Evolutionary conservation across 495 filamentous ascomycete species (phyloP).

Genomic region (Staphylotrichum tortipilum): DNA sequence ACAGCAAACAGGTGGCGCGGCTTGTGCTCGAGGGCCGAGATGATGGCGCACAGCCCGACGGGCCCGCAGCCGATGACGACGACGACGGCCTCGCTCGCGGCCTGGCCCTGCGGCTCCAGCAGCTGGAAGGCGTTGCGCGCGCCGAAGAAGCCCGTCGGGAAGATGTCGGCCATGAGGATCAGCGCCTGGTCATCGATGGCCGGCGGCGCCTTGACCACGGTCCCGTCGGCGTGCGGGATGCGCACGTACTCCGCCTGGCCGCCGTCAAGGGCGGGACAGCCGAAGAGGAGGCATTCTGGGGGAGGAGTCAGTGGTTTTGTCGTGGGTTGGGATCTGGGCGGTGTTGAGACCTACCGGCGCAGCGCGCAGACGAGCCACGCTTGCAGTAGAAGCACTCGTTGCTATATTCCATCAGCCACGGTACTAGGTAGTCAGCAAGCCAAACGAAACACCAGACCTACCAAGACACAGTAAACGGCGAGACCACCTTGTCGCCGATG

Average conservation of each 20-base stretch:
- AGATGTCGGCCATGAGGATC: conserved; percentile 86
- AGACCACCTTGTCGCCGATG: conserved; percentile 70
- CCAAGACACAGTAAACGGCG: conserved; percentile 84
- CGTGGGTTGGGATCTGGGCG: no score
- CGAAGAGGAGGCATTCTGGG: conserved; percentile 68
- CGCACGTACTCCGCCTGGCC: conserved; percentile 88
- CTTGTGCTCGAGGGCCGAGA: conserved; percentile 71
- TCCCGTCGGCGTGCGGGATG: conserved; percentile 76
- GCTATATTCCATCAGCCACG: no score
- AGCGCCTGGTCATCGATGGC: conserved; percentile 68
- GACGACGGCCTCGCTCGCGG: conserved; percentile 61
- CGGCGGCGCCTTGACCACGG: conserved; percentile 65
- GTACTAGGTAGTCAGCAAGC: no score
- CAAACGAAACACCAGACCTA: no score
- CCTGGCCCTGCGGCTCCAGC: conserved; percentile 41
- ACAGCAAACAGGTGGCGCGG: conserved; percentile 79
- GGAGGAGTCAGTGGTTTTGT: no score
- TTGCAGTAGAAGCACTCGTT: conserved; percentile 86
- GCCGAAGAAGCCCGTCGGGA: conserved; percentile 83
- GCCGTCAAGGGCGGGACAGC: conserved; percentile 65
- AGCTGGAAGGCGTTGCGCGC: conserved; percentile 72
- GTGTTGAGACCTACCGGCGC: no score
- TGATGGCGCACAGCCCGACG: conserved; percentile 78
- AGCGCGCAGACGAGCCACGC: conserved; percentile 73
- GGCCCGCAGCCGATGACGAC: conserved; percentile 86